Base-by-base conservation (phyloP, 257 asterid species). In the Petunia axillaris region DNA sequence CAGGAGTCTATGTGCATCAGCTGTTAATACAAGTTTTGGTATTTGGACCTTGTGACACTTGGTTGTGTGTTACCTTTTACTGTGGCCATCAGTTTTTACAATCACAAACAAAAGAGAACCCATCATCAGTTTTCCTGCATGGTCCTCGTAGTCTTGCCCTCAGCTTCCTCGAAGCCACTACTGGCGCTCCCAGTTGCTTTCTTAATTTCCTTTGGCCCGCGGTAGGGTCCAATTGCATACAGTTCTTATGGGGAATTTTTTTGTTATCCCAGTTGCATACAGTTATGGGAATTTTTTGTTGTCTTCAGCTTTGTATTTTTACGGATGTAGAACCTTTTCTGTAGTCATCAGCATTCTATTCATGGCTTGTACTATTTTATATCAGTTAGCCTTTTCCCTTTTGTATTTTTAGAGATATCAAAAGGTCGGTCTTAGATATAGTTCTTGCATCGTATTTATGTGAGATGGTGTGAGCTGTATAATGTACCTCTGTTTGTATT, bases 91-190 rank as follows among this genome's bases (percentile, higher is more conserved):
- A 3, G 4, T 16, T 66, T 66, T 66, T 40, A 66, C 75, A 66
- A 65, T 40, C 53, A 40, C 36, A 0, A 3, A 10, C 4, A 53
- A 10, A 65, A 63, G 70, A 8, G 37, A 37, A 11, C 54, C 43
- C 54, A 15, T 85, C 82, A 87, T 87, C 75, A 62, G 60, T 63
- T 83, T 84, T 87, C 89, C 91, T 91, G 91, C 88, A 80, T 79
- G 76, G 16, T 80, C 43, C 35, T 81, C 80, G 25, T 82, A 64
- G 48, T 70, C 86, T 70, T 73, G 46, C 64, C 82, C 78, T 62
- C 59, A 35, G 77, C 44, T 73, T 73, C 78, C 62, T 73, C 78
- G 6, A 50, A 73, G 35, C 11, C 44, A 50, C 44, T 13, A 8
- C 62, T 13, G 5, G 58, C 25, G 11, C 10, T 53, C 10, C 10